Conservation (phyloP, 2,329 filamentous ascomycete genomes). For the Aspergillus pseudotamarii region DNA sequence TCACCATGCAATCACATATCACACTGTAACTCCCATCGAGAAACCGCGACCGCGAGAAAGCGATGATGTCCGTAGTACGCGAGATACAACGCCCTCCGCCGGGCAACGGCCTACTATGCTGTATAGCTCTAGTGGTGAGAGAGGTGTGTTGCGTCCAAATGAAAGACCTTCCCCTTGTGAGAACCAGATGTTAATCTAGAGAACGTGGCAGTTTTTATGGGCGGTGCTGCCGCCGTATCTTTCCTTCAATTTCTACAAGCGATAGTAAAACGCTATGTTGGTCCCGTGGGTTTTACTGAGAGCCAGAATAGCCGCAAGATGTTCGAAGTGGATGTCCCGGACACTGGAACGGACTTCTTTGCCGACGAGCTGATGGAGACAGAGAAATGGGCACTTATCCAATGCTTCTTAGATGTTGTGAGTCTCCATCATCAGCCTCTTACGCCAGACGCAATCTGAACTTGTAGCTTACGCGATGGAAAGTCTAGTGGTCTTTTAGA, state of each 20-base stretch:
- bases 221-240: background rate
- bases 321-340: background rate
- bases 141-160: background rate
- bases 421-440: background rate
- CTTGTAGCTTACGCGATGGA: background rate
- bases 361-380: background rate
- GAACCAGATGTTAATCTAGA: background rate
- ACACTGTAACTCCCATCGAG: background rate
- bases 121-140: conserved; percentile 3
- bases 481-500: conserved; percentile 1
- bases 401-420: conserved; percentile 1
- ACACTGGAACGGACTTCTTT: conserved; percentile 1
- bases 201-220: background rate
- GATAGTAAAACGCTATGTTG: conserved; percentile 3
- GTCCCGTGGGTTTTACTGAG: background rate
- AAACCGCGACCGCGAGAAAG: background rate
- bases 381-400: background rate
- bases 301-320: conserved; percentile 4
- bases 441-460: background rate
- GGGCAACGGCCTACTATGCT: conserved; percentile 3
- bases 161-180: background rate
- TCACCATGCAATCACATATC: background rate
- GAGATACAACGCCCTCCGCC: background rate
- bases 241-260: conserved; percentile 1
- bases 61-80: background rate